These are phyloP conservation scores for Gossypium laxum DNA, from an alignment of 441 rosid species.

Conservation along the genomic window DNA sequence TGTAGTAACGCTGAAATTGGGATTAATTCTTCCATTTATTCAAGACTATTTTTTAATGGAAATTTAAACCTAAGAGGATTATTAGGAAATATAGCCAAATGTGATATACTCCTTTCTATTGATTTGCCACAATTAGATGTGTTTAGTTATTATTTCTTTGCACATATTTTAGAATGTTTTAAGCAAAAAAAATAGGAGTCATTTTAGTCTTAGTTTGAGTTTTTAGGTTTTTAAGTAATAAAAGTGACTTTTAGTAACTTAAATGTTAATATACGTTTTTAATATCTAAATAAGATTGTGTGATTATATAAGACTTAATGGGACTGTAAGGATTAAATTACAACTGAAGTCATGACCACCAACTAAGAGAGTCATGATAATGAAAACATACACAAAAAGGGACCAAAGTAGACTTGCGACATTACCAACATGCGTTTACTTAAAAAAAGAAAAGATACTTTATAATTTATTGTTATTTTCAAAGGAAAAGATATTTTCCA, in stretches of 20 bases:
- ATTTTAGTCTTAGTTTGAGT: not conserved
- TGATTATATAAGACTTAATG: not conserved
- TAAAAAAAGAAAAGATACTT: too few species aligned
- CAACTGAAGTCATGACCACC: not conserved
- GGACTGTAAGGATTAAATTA: not conserved
- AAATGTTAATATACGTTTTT: not conserved
- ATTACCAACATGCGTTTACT: too few species aligned
- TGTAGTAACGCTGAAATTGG: not conserved
- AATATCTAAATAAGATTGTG: not conserved
- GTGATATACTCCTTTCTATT: not conserved
- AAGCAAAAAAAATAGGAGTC: not conserved
- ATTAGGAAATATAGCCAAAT: not conserved
- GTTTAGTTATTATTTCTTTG: not conserved
- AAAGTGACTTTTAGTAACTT: not conserved
- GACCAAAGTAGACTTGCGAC: not conserved
- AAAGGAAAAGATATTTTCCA: too few species aligned
- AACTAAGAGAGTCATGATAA: not conserved
- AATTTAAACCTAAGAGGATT: not conserved
- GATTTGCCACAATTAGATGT: not conserved
- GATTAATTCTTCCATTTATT: not conserved
- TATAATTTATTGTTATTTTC: too few species aligned
- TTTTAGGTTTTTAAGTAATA: not conserved
- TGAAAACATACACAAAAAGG: not conserved
- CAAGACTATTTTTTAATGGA: not conserved
- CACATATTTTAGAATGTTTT: not conserved